Conservation (phyloP, 2,329 filamentous ascomycete genomes). For the Monosporascus sp. region DNA sequence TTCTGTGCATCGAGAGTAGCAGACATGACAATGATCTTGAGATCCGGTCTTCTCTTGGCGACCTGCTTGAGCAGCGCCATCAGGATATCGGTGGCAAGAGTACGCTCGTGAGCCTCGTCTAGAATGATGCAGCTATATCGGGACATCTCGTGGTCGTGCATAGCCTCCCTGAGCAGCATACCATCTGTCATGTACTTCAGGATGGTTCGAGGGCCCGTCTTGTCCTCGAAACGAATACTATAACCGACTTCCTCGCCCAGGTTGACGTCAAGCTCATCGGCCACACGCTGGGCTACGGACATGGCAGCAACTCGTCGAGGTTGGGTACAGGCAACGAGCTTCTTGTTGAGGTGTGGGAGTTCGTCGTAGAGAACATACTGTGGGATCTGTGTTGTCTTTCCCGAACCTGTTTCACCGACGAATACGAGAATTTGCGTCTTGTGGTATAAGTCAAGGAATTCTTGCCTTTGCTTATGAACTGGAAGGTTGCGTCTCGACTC, state of each 20-base stretch:
- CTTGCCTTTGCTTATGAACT: constrained; percentile 86
- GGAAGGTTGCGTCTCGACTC: constrained; percentile 78
- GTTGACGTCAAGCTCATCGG: constrained; percentile 89
- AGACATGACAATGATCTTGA: constrained; percentile 99
- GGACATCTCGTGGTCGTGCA: constrained; percentile 87
- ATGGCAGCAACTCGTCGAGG: constrained; percentile 96
- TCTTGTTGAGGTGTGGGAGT: constrained; percentile 75
- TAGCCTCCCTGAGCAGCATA: constrained; percentile 94
- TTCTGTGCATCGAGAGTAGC: constrained; percentile 96
- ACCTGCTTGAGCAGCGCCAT: constrained; percentile 96
- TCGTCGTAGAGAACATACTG: constrained; percentile 98
- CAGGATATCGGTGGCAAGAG: constrained; percentile 91
- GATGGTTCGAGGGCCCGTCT: constrained; percentile 79
- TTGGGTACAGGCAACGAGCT: constrained; percentile 95
- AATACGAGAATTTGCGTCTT: constrained; percentile 94
- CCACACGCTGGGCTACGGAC: constrained; percentile 97
- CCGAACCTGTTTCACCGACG: constrained; percentile 97
- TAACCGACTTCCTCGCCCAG: constrained; percentile 96
- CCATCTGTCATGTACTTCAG: constrained; percentile 99
- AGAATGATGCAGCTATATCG: constrained; percentile 98
- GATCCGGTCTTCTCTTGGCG: constrained; percentile 70
- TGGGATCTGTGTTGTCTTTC: constrained; percentile 98
- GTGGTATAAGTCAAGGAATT: constrained; percentile 92
- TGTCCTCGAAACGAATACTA: constrained; percentile 98
- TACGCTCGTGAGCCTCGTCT: constrained; percentile 97